A percentile compares a stretch with the other conserved stretches of the same genome.
These are phyloP conservation scores for Magnolia kwangsiensis DNA, from an alignment of 164 flowering plant species.

Conservation along the genomic window DNA sequence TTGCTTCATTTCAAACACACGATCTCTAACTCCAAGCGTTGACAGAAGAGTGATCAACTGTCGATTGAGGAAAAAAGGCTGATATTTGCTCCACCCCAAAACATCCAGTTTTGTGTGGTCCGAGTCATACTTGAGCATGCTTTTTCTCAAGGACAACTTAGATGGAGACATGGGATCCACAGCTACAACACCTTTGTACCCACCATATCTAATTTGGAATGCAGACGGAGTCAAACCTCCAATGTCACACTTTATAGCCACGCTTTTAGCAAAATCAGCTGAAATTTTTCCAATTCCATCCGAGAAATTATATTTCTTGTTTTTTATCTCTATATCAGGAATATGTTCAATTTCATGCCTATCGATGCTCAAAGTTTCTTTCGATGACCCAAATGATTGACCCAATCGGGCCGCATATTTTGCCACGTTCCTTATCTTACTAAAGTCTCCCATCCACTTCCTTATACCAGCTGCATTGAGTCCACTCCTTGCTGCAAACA, in stretches of 20 bases:
- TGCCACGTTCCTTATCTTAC: constrained; percentile 70
- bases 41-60: constrained; percentile 79
- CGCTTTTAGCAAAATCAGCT: constrained; percentile 54
- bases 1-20: constrained; percentile 64
- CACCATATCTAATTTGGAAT: constrained; percentile 82
- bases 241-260: constrained; percentile 65
- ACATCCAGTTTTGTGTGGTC: constrained; percentile 62
- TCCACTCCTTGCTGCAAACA: constrained; percentile 69
- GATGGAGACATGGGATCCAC: constrained; percentile 55
- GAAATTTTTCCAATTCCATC: constrained; percentile 98
- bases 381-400: constrained; percentile 84
- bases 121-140: constrained; percentile 77
- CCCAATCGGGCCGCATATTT: constrained; percentile 92
- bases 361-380: constrained; percentile 56
- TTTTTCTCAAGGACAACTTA: constrained; percentile 62
- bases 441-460: constrained; percentile 80
- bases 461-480: constrained; percentile 61
- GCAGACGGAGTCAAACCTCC: constrained; percentile 57
- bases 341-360: constrained; percentile 48
- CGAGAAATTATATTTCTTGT: constrained; percentile 52
- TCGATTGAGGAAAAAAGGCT: constrained; percentile 83
- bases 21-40: constrained; percentile 72
- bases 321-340: constrained; percentile 44
- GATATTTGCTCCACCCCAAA: constrained; percentile 66
- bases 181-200: constrained; percentile 93